Base-by-base conservation (phyloP, 805 yeast genomes). In the Ogataea sp. region DNA sequence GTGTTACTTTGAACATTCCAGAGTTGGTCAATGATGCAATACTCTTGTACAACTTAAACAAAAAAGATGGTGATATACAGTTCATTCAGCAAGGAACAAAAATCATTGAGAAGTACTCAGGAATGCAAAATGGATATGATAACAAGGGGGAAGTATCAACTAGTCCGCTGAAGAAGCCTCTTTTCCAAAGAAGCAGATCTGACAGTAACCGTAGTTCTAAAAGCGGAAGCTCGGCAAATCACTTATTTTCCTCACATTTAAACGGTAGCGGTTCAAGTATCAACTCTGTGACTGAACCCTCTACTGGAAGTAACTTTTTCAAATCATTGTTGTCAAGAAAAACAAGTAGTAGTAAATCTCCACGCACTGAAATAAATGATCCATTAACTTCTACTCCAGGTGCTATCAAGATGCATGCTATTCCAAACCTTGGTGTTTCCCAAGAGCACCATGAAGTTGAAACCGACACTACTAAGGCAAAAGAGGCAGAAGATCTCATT, bases 21-120 rank as follows among this genome's bases (percentile, higher is more conserved):
- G 39, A 45, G 30, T 32, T 52, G 2, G 47, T 47, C 1, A 28
- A 31, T 2, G 55, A 52, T 38, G 44, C 57, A 10, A 51, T 51
- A n/a, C 28, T 26, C 2, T 37, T 52, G 11, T 52, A 38, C 24
- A 20, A 39, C 7, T 37, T 45, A 25, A 11, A 15, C 6, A 33
- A 39, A 20, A 33, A 37, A 20, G 16, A n/a, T n/a, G 28, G 30
- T 5, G 41, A 38, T 20, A 2, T 13, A 13, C 28, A 35, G 15
- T 21, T 41, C 6, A 17, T 29, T 7, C 36, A 40, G 17, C 13
- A 21, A 21, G 52, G 50, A 8, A 25, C 48, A 3, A 43, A 44
- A 29, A 31, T 51, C 8, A 39, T 51, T 3, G 49, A 51, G 32
- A 18, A 32, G 4, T 51, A 51, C 30, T 51, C 55, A 7, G 51